Base-by-base conservation (phyloP, 2,329 filamentous ascomycete genomes). In the Pseudocercospora crystallina region DNA sequence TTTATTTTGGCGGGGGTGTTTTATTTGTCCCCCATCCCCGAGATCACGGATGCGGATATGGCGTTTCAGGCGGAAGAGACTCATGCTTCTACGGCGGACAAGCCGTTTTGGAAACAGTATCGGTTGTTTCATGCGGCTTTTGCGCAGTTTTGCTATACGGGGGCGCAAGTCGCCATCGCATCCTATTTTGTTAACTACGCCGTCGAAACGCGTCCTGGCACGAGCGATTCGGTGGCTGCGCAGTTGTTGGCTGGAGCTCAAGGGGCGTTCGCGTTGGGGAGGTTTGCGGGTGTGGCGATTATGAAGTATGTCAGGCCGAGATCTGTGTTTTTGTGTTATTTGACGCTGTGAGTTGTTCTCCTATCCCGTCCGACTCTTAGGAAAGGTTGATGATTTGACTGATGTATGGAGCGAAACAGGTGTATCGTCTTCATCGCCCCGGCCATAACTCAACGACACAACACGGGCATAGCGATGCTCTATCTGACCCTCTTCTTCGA, bases 101-200 rank as follows among this genome's bases (percentile, higher is more conserved):
- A 78, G 47, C 79, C 80, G 0, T 76, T 85, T 60, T 63, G 65
- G 46, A 81, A 80, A 58, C 81, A 85, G 65, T 90, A 86, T 68
- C 81, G 82, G 17, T 76, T 91, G 2, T 90, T 90, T 76, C 86
- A 89, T 61, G 88, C 86, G 10, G 81, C 86, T 0, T 80, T 84
- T 59, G 85, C 86, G 0, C 87, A 92, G 59, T 91, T 91, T 70
- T 88, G 84, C 66, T 94, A 92, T 67, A 86, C 88, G 0, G 88
- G 88, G 41, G 82, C 86, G 0, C 90, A 95, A 62, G 74, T 80
- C 5, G 78, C 74, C 1, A 73, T 80, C 26, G 51, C 51, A 29
- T 41, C 73, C 40, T 87, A 87, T 69, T 89, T 89, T 69, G 87
- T 89, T 74, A 89, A 89, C 44, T 66, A 65, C 42, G 61, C 79